Evolutionary conservation across 345 rosid genomes (phyloP).

Genomic region (Ceriops decandra): DNA sequence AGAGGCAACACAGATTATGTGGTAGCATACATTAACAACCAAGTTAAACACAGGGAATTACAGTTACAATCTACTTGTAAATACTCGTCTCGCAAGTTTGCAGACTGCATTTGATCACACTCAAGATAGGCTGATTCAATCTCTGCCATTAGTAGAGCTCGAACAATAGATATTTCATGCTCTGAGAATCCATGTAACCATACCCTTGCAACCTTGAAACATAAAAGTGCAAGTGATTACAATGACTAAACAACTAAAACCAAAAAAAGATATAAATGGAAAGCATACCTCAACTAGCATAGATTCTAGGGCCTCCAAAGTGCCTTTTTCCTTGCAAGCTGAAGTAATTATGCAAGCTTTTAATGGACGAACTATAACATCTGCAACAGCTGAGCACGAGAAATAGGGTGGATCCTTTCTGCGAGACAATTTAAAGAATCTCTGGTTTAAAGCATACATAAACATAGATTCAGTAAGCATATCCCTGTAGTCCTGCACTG

Average conservation of each 20-base stretch:
- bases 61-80: conserved; percentile 52
- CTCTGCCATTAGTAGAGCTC: conserved; percentile 77
- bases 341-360: conserved; percentile 82
- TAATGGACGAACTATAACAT: conserved; percentile 63
- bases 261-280: conserved; percentile 11
- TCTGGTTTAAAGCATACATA: conserved; percentile 72
- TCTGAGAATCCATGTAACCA: conserved; percentile 92
- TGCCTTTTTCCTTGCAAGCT: conserved; percentile 78
- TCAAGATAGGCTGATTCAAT: conserved; percentile 94
- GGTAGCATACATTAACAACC: not conserved
- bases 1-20: conserved; percentile 9
- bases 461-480: conserved; percentile 84
- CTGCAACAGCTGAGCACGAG: conserved; percentile 85
- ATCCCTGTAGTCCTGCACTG: conserved; percentile 70
- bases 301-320: conserved; percentile 73
- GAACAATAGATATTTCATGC: conserved; percentile 75
- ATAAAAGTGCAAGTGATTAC: conserved; percentile 17
- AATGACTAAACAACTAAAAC: conserved; percentile 1
- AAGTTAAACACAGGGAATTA: conserved; percentile 3
- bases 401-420: conserved; percentile 78
- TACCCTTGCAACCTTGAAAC: conserved; percentile 79
- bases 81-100: conserved; percentile 82
- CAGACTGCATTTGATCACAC: conserved; percentile 89
- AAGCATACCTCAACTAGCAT: conserved; percentile 73
- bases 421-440: conserved; percentile 79